phyloP scores from a whole-genome alignment of 495 filamentous ascomycete species.

The Parathielavia appendiculata region DNA sequence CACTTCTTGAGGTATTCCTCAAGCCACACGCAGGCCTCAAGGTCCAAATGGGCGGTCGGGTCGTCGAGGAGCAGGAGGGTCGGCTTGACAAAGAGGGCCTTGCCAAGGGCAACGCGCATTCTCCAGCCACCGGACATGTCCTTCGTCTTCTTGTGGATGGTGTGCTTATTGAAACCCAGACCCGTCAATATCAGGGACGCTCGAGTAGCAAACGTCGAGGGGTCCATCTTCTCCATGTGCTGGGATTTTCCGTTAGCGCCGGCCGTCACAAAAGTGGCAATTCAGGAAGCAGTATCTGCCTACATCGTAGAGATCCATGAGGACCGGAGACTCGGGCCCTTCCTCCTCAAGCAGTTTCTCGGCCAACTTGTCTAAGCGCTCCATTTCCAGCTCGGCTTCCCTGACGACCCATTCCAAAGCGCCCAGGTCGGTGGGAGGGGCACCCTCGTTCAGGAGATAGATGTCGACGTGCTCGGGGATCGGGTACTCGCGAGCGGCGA shows the following conservation, averaged over 20 bases:
- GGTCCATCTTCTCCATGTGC: constrained; percentile 99
- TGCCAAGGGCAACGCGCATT: constrained; percentile 97
- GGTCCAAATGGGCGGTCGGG: constrained; percentile 97
- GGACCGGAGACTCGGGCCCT: constrained; percentile 82
- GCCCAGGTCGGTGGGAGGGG: constrained; percentile 80
- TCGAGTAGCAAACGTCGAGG: constrained; percentile 97
- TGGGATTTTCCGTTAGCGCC: constrained; percentile 36
- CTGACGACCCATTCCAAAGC: constrained; percentile 95
- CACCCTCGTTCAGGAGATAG: constrained; percentile 96
- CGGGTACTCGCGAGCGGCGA: constrained; percentile 87
- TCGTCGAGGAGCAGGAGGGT: constrained; percentile 94
- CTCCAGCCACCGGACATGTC: constrained; percentile 99
- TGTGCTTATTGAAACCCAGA: constrained; percentile 97
- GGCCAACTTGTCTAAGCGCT: constrained; percentile 76
- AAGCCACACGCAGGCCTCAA: constrained; percentile 98
- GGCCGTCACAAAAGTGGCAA: neutral
- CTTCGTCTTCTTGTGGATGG: constrained; percentile 98
- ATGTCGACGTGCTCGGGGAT: constrained; percentile 97
- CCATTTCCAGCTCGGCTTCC: constrained; percentile 92
- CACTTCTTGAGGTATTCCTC: constrained; percentile 99
- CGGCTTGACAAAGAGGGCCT: constrained; percentile 98
- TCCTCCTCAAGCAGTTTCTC: constrained; percentile 88
- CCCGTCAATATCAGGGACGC: constrained; percentile 95
- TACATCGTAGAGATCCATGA: constrained; percentile 96
- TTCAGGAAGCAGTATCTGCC: constrained; percentile 21